Evolutionary conservation across 805 yeast genomes (phyloP).

Genomic region (Candida taoyuanica): DNA sequence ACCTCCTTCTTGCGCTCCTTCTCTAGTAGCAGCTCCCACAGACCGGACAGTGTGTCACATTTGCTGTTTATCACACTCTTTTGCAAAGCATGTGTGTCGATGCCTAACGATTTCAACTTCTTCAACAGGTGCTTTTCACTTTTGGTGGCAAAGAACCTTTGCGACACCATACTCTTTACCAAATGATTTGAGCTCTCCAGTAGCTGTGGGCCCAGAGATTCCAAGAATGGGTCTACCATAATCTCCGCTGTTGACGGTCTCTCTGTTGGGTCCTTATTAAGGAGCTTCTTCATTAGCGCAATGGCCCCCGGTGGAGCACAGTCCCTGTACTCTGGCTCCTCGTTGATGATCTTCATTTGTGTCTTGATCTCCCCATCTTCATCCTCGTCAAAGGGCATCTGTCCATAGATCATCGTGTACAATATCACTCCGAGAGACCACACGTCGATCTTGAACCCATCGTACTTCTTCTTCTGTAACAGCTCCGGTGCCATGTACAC

Average conservation of each 20-base stretch:
- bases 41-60: constrained; percentile 69
- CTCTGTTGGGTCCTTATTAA: constrained; percentile 59
- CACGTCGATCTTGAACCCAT: constrained; percentile 77
- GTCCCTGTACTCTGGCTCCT: constrained; percentile 56
- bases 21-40: constrained; percentile 66
- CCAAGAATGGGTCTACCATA: constrained; percentile 46
- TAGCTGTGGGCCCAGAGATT: constrained; percentile 39
- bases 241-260: constrained; percentile 59
- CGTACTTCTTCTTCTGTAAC: constrained; percentile 60
- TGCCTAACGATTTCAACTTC: constrained; percentile 52
- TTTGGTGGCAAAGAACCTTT: constrained; percentile 50
- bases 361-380: constrained; percentile 66
- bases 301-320: constrained; percentile 46
- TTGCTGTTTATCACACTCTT: constrained; percentile 52
- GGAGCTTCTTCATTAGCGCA: constrained; percentile 46
- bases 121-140: constrained; percentile 61
- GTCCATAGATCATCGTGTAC: constrained; percentile 78
- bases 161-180: constrained; percentile 31
- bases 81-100: constrained; percentile 57
- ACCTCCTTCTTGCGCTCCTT: constrained; percentile 32
- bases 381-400: constrained; percentile 88
- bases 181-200: constrained; percentile 36
- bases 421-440: constrained; percentile 92
- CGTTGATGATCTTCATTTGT: constrained; percentile 53
- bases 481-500: constrained; percentile 98